Evolutionary conservation across 305 asterid species (phyloP), one percentile per base, ranked within the genome.

Genomic region (Fraxinus nigra): DNA sequence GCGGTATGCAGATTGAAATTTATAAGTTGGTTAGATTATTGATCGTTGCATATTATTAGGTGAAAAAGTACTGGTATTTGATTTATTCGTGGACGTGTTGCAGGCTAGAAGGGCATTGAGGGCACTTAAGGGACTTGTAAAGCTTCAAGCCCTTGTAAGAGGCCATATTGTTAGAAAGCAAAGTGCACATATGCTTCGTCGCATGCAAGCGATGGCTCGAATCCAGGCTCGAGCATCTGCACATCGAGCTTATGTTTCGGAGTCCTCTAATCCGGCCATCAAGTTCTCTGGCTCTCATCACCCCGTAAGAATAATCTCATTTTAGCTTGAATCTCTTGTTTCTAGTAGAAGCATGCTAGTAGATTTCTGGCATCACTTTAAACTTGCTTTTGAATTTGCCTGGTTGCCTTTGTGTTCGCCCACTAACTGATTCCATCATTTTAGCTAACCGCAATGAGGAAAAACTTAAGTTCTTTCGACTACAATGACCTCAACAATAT

Each of bases 171-270:
- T 94, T 51, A 85, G 99, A 79, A 96, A 92, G 83, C 97, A 93
- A 86, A 94, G 97, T 84, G 92, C 97, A 33, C 93, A 96, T 85
- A 92, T 93, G 97, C 98, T 96, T 74, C 87, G 85, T 8, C 92
- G 98, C 24, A 93, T 96, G 98, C 98, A 96, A 82, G 95, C 98
- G 63, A 89, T 94, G 98, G 97, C 94, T 77, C 90, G 97, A 82
- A 96, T 96, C 81, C 99, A 94, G 83, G 99, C 98, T 87, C 93
- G 93, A 79, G 98, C 98, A 26, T 90, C 93, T 83, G 92, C 93
- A 43, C 85, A 80, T 79, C 93, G 98, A 78, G 87, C 87, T 82
- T 78, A 82, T 80, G 76, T 78, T 38, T 65, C 93, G 0, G 92
- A 88, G 72, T 76, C 83, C 61, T 32, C 92, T 70, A 81, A 86